Conservation (phyloP, 2,329 filamentous ascomycete species). For the Chrysoporthe cubensis region DNA sequence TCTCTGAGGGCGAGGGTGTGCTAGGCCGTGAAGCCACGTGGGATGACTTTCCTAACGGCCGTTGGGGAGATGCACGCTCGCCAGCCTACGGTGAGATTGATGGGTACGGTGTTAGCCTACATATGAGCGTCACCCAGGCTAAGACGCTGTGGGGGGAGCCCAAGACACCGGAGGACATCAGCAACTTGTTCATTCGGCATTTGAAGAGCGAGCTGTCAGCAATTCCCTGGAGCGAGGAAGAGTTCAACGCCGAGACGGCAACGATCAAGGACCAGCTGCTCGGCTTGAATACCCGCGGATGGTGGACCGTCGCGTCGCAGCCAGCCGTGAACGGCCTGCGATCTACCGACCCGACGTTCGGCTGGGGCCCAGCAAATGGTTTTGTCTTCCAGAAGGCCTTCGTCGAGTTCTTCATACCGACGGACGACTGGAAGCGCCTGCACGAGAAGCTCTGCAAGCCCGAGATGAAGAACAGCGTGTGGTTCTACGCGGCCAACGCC, state of each 20-base stretch:
- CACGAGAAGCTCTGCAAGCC: slow-evolving; percentile 62
- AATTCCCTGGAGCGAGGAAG: slow-evolving; percentile 93
- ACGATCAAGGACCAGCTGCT: slow-evolving; percentile 79
- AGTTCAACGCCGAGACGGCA: slow-evolving; percentile 79
- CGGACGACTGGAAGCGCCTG: slow-evolving; percentile 71
- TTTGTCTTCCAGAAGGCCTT: slow-evolving; percentile 99
- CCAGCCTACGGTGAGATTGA: slow-evolving; percentile 96
- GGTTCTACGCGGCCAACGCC: slow-evolving; percentile 85
- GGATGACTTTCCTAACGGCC: slow-evolving; percentile 97
- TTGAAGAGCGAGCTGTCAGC: slow-evolving; percentile 78
- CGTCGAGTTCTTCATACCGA: slow-evolving; percentile 90
- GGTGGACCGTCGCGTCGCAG: slow-evolving; percentile 97
- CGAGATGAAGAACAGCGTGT: slow-evolving; percentile 68
- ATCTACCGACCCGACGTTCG: slow-evolving; percentile 78
- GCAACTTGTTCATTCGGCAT: slow-evolving; percentile 77
- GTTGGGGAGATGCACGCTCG: slow-evolving; percentile 91
- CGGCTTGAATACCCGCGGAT: slow-evolving; percentile 76
- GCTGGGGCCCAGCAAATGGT: slow-evolving; percentile 90
- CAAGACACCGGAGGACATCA: slow-evolving; percentile 71
- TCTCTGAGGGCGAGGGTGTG: slow-evolving; percentile 89
- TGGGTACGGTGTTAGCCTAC: slow-evolving; percentile 95
- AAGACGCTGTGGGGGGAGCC: slow-evolving; percentile 86
- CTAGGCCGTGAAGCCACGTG: slow-evolving; percentile 94
- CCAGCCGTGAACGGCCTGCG: slow-evolving; percentile 87
- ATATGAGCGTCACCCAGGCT: slow-evolving; percentile 85